Base-by-base conservation (phyloP, 1,284 basidiomycete genomes). In the Cutaneotrichosporon daszewskae region DNA sequence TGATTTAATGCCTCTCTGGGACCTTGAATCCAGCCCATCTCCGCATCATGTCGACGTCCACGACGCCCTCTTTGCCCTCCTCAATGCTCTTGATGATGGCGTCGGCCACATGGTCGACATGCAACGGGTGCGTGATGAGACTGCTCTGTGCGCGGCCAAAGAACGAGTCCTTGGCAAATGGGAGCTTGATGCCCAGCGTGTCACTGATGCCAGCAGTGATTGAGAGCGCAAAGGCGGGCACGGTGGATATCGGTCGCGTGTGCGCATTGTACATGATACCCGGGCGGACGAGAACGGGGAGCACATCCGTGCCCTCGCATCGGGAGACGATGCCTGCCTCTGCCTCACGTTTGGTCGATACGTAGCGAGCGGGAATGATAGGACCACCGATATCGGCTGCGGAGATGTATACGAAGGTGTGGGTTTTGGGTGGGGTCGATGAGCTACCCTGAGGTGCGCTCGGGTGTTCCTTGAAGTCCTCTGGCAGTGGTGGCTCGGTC, bases 181-280 rank as follows among this genome's bases (percentile, higher is more conserved):
- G 43, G 73, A 70, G 52, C 77, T 78, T 55, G 82, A 77, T 42
- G 82, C 55, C 43, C 7, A 59, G 73, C 69, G 20, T 81, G 76
- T 23, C 83, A 82, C 24, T 82, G 79, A 90, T 53, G 5, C 60
- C 40, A 60, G 87, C 79, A 26, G 89, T 83, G 10, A 92, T 72
- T 62, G 91, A 87, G 37, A 96, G 76, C 37, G 91, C 66, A 3
- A 86, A 84, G 0, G 94, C 91, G 29, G 87, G 77, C 24, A 90
- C 83, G 13, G 90, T 87, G 3, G 87, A 85, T 35, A 90, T 66
- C 7, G 95, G 94, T 26, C 91, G 82, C 50, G 83, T 77, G 69
- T 96, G 90, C 5, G 94, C 86, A 64, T 97, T 91, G 72, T 97
- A 97, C 65, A 98, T 89, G 41, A 98, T 75, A 51, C 92, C 92